Conservation (phyloP, 768 basidiomycete genomes). For the Trametes maxima region DNA sequence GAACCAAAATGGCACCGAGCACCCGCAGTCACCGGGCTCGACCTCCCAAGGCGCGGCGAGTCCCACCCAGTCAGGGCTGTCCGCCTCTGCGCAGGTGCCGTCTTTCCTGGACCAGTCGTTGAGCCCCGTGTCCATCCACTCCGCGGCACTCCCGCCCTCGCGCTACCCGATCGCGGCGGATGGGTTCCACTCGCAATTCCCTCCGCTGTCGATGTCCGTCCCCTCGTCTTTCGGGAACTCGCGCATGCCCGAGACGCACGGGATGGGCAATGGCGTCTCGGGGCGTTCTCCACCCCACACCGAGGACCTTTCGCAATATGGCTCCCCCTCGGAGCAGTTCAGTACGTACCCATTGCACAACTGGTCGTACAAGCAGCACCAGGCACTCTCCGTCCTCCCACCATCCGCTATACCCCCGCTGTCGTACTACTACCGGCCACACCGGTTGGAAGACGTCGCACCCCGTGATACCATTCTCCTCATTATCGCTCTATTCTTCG, state of each 20-base stretch:
- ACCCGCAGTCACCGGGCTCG: slow-evolving; percentile 47
- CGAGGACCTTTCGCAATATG: slow-evolving; percentile 46
- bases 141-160: slow-evolving; percentile 60
- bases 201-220: slow-evolving; percentile 37
- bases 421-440: slow-evolving; percentile 72
- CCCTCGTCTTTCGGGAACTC: slow-evolving; percentile 44
- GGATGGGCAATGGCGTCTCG: slow-evolving; percentile 23
- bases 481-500: slow-evolving; percentile 88
- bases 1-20: slow-evolving; percentile 27
- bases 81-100: slow-evolving; percentile 37
- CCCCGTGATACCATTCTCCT: slow-evolving; percentile 79
- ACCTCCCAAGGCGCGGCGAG: slow-evolving; percentile 39
- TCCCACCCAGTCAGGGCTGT: slow-evolving; percentile 49
- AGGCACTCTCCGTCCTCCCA: slow-evolving; percentile 45
- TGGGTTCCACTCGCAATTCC: slow-evolving; percentile 60
- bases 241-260: slow-evolving; percentile 39
- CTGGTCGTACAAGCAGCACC: slow-evolving; percentile 73
- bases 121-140: slow-evolving; percentile 39
- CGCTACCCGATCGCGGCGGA: slow-evolving; percentile 74
- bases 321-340: slow-evolving; percentile 52
- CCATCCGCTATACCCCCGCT: slow-evolving; percentile 57
- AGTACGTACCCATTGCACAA: slow-evolving; percentile 67
- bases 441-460: slow-evolving; percentile 79
- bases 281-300: slow-evolving; percentile 41
- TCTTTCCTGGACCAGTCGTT: slow-evolving; percentile 57